Conservation (phyloP, 2,329 filamentous ascomycete species). For the Microsporum audouinii region DNA sequence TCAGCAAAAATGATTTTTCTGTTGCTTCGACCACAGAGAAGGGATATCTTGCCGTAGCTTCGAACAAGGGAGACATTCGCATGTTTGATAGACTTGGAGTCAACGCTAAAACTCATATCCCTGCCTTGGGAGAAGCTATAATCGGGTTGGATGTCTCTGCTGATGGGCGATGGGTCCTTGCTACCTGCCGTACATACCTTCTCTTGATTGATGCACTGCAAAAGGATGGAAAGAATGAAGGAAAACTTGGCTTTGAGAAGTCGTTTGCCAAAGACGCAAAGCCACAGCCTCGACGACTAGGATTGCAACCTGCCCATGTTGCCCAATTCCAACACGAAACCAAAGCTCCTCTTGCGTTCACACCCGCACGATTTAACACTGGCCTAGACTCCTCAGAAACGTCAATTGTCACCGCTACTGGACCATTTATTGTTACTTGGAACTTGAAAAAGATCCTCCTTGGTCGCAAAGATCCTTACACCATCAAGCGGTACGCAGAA, state of each 20-base stretch:
- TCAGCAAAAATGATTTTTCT: conserved; percentile 94
- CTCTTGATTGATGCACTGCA: conserved; percentile 86
- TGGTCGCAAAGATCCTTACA: conserved; percentile 77
- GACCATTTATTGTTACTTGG: conserved; percentile 95
- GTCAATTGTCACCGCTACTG: conserved; percentile 91
- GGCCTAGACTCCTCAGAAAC: conserved; percentile 72
- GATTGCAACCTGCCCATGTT: conserved; percentile 79
- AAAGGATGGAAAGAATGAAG: conserved; percentile 87
- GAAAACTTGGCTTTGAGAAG: conserved; percentile 95
- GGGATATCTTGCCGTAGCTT: conserved; percentile 91
- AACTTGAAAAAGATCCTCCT: conserved; percentile 77
- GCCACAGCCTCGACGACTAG: conserved; percentile 81
- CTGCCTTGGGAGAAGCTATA: conserved; percentile 87
- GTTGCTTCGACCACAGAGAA: conserved; percentile 89
- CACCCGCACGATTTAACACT: conserved; percentile 85
- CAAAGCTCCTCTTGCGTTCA: conserved; percentile 73
- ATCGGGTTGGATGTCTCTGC: conserved; percentile 90
- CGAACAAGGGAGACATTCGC: conserved; percentile 94
- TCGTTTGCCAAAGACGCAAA: conserved; percentile 86
- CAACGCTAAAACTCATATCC: conserved; percentile 94
- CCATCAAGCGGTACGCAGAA: conserved; percentile 90
- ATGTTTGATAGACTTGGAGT: conserved; percentile 94
- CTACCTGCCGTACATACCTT: conserved; percentile 87
- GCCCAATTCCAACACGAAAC: conserved; percentile 98
- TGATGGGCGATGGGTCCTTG: conserved; percentile 89